Evolutionary conservation across 208 protist genomes (phyloP).

Genomic region (Naegleria lovaniensis): DNA sequence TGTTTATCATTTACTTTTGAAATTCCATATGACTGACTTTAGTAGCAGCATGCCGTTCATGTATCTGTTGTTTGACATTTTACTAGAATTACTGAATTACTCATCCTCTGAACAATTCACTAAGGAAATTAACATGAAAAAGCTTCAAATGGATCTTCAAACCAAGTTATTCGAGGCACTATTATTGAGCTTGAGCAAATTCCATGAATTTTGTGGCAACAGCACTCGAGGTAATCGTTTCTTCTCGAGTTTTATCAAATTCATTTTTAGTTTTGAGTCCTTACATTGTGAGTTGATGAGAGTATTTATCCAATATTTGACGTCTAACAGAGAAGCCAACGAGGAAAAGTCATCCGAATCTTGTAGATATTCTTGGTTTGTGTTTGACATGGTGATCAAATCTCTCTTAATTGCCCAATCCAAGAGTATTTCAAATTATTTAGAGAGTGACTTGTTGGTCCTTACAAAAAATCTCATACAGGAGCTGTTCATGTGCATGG

Average conservation of each 20-base stretch:
- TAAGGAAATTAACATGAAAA: not conserved
- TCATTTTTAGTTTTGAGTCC: not conserved
- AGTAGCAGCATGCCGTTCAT: not conserved
- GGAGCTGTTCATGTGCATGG: not conserved
- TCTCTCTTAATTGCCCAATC: not conserved
- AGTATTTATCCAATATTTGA: not conserved
- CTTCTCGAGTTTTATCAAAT: not conserved
- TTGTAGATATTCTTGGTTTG: conserved; percentile 5
- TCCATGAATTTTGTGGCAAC: not conserved
- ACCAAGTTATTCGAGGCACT: too few species aligned
- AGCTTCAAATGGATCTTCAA: not conserved
- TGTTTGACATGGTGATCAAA: conserved; percentile 12
- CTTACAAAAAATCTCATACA: not conserved
- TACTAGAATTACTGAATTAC: not conserved
- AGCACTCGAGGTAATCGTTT: not conserved
- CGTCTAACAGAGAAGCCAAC: not conserved
- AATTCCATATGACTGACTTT: not conserved
- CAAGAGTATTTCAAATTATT: not conserved
- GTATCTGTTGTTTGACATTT: not conserved
- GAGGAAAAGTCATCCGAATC: not conserved
- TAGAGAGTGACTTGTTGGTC: too few species aligned
- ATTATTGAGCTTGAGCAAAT: too few species aligned
- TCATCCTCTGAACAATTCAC: not conserved
- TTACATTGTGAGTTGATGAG: not conserved
- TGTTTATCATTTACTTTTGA: not conserved